phyloP scores from a whole-genome alignment of 2,329 filamentous ascomycete genomes.

The Emmonsia crescens region DNA sequence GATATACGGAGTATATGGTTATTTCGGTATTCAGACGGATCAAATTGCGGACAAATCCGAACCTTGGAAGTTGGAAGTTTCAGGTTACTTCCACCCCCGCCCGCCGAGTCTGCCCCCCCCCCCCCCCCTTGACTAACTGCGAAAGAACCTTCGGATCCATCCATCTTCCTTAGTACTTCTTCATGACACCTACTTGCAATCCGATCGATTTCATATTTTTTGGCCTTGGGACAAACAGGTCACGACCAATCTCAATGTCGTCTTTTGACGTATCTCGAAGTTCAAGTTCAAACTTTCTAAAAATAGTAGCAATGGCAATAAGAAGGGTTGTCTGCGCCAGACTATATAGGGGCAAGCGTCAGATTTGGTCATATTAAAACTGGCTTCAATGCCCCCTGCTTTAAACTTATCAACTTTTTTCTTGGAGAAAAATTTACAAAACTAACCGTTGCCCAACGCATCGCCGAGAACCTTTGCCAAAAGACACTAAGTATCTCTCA shows the following conservation, averaged over 20 bases:
- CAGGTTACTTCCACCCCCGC: too few species aligned
- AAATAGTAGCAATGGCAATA: constrained; percentile 7
- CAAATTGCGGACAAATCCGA: too few species aligned
- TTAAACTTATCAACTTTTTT: neutral
- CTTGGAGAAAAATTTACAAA: neutral
- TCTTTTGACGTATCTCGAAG: constrained; percentile 9
- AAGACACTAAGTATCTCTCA: constrained; percentile 15
- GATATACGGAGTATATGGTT: too few species aligned
- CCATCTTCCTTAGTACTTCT: too few species aligned
- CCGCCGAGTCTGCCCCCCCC: too few species aligned
- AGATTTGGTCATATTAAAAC: neutral
- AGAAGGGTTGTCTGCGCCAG: constrained; percentile 13
- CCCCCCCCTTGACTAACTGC: too few species aligned
- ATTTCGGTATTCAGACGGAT: too few species aligned
- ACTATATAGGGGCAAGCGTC: constrained; percentile 1
- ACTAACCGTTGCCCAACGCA: constrained; percentile 18
- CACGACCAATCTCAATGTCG: constrained; percentile 15
- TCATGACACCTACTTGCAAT: neutral
- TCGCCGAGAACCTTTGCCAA: constrained; percentile 15
- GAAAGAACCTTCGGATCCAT: too few species aligned
- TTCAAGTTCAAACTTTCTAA: constrained; percentile 10
- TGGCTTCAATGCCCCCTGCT: too few species aligned
- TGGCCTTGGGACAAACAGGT: constrained; percentile 10
- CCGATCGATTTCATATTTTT: constrained; percentile 5
- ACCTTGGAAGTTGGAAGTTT: too few species aligned